Conservation (phyloP, 2,329 filamentous ascomycete species). For the Fusarium decemcellulare region DNA sequence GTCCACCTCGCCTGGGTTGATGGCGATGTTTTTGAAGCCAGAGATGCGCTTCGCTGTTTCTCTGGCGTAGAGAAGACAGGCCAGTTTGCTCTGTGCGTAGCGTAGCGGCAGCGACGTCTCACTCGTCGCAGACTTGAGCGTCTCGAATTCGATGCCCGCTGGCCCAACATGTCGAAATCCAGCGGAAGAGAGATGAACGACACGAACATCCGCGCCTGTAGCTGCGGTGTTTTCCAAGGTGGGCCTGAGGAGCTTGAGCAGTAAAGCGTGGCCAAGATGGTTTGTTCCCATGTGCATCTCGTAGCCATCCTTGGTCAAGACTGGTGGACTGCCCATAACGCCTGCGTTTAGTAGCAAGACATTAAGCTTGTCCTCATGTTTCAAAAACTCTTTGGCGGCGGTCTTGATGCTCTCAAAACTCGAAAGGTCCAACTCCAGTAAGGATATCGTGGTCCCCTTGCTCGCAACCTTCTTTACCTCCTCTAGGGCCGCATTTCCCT, state of each 20-base stretch:
- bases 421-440: not conserved
- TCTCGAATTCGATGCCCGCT: not conserved
- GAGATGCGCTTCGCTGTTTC: not conserved
- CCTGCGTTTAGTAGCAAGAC: not conserved
- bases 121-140: not conserved
- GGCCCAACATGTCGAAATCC: constrained; percentile 1
- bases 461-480: not conserved
- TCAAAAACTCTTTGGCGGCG: not conserved
- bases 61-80: constrained; percentile 2
- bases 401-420: constrained; percentile 2
- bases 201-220: not conserved
- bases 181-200: not conserved
- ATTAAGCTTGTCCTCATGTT: not conserved
- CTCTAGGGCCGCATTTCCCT: not conserved
- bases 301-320: not conserved
- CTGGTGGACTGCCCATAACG: not conserved
- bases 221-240: not conserved
- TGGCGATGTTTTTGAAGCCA: not conserved
- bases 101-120: not conserved
- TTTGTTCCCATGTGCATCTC: not conserved
- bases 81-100: not conserved
- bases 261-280: not conserved
- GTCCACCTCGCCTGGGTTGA: not conserved
- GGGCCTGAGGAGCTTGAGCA: not conserved
- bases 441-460: not conserved